A percentile compares a stretch with the other conserved stretches of the same genome.
phyloP scores from a whole-genome alignment of 2,329 filamentous ascomycete genomes.

The Gliomastix tumulicola region DNA sequence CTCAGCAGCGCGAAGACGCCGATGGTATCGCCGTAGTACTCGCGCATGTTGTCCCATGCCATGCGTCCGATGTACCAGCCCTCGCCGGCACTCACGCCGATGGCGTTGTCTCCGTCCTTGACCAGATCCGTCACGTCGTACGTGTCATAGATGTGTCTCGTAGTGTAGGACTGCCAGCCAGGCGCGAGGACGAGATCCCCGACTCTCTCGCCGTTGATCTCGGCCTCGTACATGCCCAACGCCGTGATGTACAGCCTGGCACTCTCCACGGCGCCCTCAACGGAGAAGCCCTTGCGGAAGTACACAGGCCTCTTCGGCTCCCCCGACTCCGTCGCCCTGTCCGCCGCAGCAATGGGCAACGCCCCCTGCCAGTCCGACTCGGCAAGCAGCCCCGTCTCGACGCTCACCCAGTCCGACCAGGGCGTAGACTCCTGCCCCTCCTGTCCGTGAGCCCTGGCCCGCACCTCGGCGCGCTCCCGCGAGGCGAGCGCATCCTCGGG shows the following conservation, averaged over 20 bases:
- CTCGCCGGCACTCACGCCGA: constrained; percentile 35
- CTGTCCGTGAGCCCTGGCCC: constrained; percentile 23
- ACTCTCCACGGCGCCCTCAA: constrained; percentile 12
- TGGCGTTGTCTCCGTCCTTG: constrained; percentile 18
- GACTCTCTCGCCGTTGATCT: constrained; percentile 36
- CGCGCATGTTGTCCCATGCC: constrained; percentile 14
- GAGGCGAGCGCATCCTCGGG: constrained; percentile 23
- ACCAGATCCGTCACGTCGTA: constrained; percentile 41
- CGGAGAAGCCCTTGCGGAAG: constrained; percentile 24
- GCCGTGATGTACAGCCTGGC: constrained; percentile 40
- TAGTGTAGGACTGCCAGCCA: constrained; percentile 43
- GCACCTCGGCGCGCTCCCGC: constrained; percentile 20
- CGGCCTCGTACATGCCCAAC: constrained; percentile 35
- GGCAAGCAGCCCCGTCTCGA: constrained; percentile 25
- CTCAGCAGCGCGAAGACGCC: constrained; percentile 30
- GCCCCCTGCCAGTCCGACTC: constrained; percentile 20
- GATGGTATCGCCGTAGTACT: constrained; percentile 29
- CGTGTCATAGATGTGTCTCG: constrained; percentile 43
- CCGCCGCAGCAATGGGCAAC: constrained; percentile 18
- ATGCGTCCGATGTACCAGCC: constrained; percentile 41
- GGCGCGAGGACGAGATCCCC: constrained; percentile 36
- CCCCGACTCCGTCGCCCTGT: constrained; percentile 16
- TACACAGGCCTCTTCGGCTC: constrained; percentile 18
- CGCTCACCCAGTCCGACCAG: constrained; percentile 18
- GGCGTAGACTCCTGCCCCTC: constrained; percentile 9